A percentile compares a stretch with the other conserved stretches of the same genome.
phyloP scores from a whole-genome alignment of 257 asterid genomes.

The Solanum medicagineum region DNA sequence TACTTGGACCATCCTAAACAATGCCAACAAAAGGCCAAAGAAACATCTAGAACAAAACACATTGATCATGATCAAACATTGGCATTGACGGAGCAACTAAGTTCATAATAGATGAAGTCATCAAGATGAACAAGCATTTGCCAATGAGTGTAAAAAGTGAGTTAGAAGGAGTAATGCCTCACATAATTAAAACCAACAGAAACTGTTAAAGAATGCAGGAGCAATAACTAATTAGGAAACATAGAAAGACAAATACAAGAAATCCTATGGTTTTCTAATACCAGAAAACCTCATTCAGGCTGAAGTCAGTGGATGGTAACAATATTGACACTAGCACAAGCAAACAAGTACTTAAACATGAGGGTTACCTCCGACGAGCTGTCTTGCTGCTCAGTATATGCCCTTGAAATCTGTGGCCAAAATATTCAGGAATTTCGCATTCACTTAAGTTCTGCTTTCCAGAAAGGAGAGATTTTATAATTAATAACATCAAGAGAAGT shows the following conservation, averaged over 20 bases:
- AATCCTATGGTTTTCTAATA: not conserved
- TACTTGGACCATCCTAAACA: not conserved
- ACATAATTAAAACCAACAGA: not conserved
- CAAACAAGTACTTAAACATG: not conserved
- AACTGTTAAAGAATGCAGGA: not conserved
- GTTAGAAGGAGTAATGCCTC: not conserved
- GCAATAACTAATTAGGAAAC: not conserved
- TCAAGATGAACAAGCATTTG: not conserved
- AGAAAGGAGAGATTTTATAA: not conserved
- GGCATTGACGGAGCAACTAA: not conserved
- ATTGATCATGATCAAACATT: not conserved
- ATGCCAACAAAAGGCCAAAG: not conserved
- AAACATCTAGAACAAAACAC: not conserved
- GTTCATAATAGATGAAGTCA: not conserved
- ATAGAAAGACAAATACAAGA: not conserved
- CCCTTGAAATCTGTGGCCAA: conserved; percentile 33
- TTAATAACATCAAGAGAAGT: not conserved
- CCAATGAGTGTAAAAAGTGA: not conserved
- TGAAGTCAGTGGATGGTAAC: not conserved
- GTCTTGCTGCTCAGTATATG: conserved; percentile 47
- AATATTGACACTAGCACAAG: not conserved
- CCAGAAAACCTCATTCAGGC: not conserved
- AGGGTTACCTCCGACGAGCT: conserved; percentile 52
- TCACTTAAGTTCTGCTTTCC: not conserved
- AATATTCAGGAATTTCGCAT: not conserved